phyloP scores from a whole-genome alignment of 352 stramenopile genomes.

The Pilasporangium apinafurcum region DNA sequence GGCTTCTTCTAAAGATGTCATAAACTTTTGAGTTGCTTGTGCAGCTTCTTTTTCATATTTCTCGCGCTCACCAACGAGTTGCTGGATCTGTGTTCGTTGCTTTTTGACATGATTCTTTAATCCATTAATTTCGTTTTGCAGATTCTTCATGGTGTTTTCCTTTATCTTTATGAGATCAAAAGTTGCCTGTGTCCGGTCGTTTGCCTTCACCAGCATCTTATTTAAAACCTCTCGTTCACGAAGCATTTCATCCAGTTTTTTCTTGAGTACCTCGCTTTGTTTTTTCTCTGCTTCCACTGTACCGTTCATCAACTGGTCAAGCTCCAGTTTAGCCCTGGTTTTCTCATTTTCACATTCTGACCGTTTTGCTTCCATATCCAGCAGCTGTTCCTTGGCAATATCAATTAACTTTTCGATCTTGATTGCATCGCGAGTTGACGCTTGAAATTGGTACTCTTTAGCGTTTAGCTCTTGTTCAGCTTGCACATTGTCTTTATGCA shows the following conservation, averaged over 20 bases:
- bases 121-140: slow-evolving; percentile 86
- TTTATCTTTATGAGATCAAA: slow-evolving; percentile 90
- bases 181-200: slow-evolving; percentile 71
- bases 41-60: slow-evolving; percentile 86
- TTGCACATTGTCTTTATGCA: slow-evolving; percentile 70
- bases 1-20: slow-evolving; percentile 73
- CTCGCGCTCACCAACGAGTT: slow-evolving; percentile 81
- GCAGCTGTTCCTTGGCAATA: slow-evolving; percentile 67
- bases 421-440: slow-evolving; percentile 41
- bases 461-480: slow-evolving; percentile 47
- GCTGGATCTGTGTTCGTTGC: slow-evolving; percentile 72
- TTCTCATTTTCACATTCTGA: slow-evolving; percentile 56
- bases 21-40: slow-evolving; percentile 71
- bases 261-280: slow-evolving; percentile 61
- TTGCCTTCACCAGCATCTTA: slow-evolving; percentile 85
- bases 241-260: slow-evolving; percentile 77
- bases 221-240: slow-evolving; percentile 78
- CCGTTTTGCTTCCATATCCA: slow-evolving; percentile 54
- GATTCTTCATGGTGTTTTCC: slow-evolving; percentile 86
- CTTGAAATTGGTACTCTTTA: slow-evolving; percentile 47
- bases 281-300: slow-evolving; percentile 58
- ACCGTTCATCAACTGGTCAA: slow-evolving; percentile 63
- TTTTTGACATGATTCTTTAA: slow-evolving; percentile 79
- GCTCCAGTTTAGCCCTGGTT: slow-evolving; percentile 49
- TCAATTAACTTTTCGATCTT: slow-evolving; percentile 76